A percentile compares a stretch with the other conserved stretches of the same genome.
These are phyloP conservation scores for Excoecaria cochinchinensis DNA, from an alignment of 345 rosid species.

Conservation along the genomic window DNA sequence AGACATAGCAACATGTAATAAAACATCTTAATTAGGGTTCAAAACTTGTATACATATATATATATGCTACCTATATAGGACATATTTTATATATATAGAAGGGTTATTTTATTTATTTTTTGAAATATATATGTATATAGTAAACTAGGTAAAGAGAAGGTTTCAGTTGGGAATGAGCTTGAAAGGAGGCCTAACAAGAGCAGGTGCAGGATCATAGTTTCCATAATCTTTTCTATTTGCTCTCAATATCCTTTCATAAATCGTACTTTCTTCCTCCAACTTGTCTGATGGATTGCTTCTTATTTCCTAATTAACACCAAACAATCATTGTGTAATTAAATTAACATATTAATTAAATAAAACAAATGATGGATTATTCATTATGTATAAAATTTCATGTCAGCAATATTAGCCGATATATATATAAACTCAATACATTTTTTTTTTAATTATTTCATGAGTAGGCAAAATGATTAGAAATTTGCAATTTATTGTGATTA, in stretches of 20 bases:
- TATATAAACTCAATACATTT: not conserved
- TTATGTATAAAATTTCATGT: not conserved
- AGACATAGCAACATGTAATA: too few relatives aligned
- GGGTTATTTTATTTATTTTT: too few relatives aligned
- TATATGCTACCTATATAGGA: too few relatives aligned
- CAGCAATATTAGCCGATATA: not conserved
- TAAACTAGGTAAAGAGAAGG: not conserved
- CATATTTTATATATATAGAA: too few relatives aligned
- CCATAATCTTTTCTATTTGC: conserved; percentile 75
- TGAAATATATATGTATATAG: too few relatives aligned
- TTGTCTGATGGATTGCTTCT: conserved; percentile 6
- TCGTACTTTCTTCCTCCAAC: conserved; percentile 17
- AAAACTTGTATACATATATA: too few relatives aligned
- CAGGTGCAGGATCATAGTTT: conserved; percentile 62
- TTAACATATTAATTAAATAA: not conserved
- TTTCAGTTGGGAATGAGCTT: conserved; percentile 89
- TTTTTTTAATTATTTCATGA: not conserved
- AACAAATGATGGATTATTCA: not conserved
- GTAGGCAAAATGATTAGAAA: not conserved
- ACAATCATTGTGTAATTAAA: not conserved
- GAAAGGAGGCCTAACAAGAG: conserved; percentile 81
- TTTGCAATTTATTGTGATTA: not conserved
- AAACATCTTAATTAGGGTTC: too few relatives aligned
- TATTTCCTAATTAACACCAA: not conserved
- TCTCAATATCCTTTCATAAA: conserved; percentile 63